Evolutionary conservation across 2,329 filamentous ascomycete genomes (phyloP), one percentile per base, ranked within the genome.

Genomic region (Claviceps pusilla): DNA sequence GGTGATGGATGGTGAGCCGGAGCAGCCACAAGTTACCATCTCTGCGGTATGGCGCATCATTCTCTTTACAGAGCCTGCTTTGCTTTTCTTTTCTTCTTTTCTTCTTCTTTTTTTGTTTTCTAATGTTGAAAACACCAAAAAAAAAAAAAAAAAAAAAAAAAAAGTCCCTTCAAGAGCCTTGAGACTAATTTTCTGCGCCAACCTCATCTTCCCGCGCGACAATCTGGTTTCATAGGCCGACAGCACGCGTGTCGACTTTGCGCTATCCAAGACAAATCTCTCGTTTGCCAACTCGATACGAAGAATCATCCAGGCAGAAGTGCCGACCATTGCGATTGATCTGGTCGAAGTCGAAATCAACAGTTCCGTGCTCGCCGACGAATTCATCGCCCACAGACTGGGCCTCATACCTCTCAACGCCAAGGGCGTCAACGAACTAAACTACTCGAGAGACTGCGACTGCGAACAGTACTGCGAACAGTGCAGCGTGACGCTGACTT

Each of bases 401-500:
- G 91, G 93, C 37, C 81, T 97, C 49, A 83, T 97, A 55, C 93
- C 93, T 0, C 80, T 98, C 50, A 84, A 86, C 67, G 87, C 88
- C 55, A 87, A 87, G 64, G 86, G 87, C 65, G 84, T 91, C 62
- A 87, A 90, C 60, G 78, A 85, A 63, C 79, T 97, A 58, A 77
- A 86, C 59, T 95, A 95, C 73, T 86, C 87, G 50, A 86, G 91
- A 65, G 91, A 97, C 71, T 98, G 93, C 75, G 89, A 95, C 66
- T 98, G 93, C 75, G 91, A 96, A 63, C 85, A 91, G 63, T 89
- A 90, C 73, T 98, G 93, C 74, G 87, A 95, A 60, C 81, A 86
- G 62, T 98, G 93, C 76, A 87, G 86, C 61, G 87, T 97, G 51
- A 86, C 83, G 29, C 79, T 98, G 33, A 84, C 80, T 3, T 78